Evolutionary conservation across 2,329 filamentous ascomycete genomes (phyloP).

Genomic region (Malbranchea zuffiana): DNA sequence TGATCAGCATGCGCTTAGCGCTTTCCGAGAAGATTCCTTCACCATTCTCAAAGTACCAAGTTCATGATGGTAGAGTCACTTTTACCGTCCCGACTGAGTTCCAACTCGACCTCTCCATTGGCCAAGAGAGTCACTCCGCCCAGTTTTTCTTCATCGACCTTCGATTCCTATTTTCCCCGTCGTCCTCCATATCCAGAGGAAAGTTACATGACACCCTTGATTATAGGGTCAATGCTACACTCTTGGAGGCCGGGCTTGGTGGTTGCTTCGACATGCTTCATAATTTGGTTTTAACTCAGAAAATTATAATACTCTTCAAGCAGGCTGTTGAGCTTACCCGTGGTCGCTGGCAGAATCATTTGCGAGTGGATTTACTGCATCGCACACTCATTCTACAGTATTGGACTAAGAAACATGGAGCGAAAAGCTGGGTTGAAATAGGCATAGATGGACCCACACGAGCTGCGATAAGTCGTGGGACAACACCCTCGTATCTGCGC

Average conservation of each 20-base stretch:
- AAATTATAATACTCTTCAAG: constrained; percentile 68
- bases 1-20: constrained; percentile 72
- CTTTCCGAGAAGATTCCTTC: constrained; percentile 71
- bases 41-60: constrained; percentile 65
- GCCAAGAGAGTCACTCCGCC: constrained; percentile 67
- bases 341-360: constrained; percentile 63
- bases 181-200: constrained; percentile 51
- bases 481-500: constrained; percentile 26
- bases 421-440: constrained; percentile 85
- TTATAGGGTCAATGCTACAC: constrained; percentile 56
- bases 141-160: constrained; percentile 95
- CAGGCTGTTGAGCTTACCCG: constrained; percentile 63
- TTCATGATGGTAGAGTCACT: constrained; percentile 78
- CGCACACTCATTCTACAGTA: constrained; percentile 81
- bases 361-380: constrained; percentile 69
- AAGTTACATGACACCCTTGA: constrained; percentile 58
- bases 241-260: constrained; percentile 58
- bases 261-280: constrained; percentile 83
- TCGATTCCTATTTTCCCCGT: constrained; percentile 67
- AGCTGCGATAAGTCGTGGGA: constrained; percentile 20
- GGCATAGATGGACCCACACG: constrained; percentile 53
- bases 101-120: constrained; percentile 84
- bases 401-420: constrained; percentile 60
- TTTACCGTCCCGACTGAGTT: constrained; percentile 78
- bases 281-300: constrained; percentile 78